Conservation (phyloP, 2,329 filamentous ascomycete genomes). For the Curvularia eragrostidis region DNA sequence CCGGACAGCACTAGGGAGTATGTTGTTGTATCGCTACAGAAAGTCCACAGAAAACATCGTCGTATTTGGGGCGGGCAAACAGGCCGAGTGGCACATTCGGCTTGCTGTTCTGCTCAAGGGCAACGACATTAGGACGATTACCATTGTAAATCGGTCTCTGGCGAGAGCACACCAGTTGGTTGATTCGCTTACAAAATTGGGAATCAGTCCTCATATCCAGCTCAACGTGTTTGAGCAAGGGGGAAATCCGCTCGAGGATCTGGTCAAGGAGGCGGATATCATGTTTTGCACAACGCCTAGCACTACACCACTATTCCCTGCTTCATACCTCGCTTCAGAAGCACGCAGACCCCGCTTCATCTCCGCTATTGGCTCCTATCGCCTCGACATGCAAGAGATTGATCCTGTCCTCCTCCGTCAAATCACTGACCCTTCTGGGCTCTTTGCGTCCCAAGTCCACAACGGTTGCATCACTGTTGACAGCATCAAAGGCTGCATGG, state of each 20-base stretch:
- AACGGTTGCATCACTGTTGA: constrained; percentile 33
- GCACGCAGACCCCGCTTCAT: constrained; percentile 28
- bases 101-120: constrained; percentile 51
- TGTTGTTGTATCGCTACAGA: constrained; percentile 58
- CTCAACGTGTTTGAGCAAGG: not conserved
- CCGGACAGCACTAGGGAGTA: constrained; percentile 75
- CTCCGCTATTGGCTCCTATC: constrained; percentile 39
- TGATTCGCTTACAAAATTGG: constrained; percentile 9
- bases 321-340: constrained; percentile 38
- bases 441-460: constrained; percentile 4
- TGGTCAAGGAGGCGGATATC: constrained; percentile 43
- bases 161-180: constrained; percentile 20
- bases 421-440: constrained; percentile 10
- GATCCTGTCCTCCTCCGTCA: constrained; percentile 53
- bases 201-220: constrained; percentile 1
- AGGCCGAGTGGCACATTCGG: constrained; percentile 59
- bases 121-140: constrained; percentile 42
- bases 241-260: not conserved
- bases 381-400: constrained; percentile 57
- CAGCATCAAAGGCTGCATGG: constrained; percentile 51
- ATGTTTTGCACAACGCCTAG: constrained; percentile 61
- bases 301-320: constrained; percentile 53
- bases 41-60: constrained; percentile 45
- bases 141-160: constrained; percentile 33
- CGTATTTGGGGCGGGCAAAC: constrained; percentile 58